A percentile compares a stretch with the other conserved stretches of the same genome.
Conservation (phyloP, 768 basidiomycete genomes). For the Tricholomella constricta region DNA sequence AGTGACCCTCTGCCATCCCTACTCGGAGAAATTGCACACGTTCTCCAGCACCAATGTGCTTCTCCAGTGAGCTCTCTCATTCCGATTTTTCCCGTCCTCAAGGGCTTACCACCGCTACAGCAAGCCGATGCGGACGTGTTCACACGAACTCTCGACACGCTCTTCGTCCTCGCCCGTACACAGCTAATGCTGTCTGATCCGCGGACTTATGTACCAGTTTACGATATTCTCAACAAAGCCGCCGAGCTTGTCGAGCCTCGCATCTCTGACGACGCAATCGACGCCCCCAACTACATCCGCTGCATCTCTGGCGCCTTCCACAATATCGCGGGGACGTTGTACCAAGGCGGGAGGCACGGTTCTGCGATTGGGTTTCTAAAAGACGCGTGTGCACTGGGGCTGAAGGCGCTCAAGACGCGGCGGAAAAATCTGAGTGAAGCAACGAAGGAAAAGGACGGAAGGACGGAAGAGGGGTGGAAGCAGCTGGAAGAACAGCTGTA, state of each 20-base stretch:
- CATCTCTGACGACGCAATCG: slow-evolving; percentile 18
- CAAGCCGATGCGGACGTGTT: slow-evolving; percentile 35
- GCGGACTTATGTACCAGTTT: slow-evolving; percentile 46
- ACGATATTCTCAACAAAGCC: slow-evolving; percentile 50
- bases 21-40: slow-evolving; percentile 36
- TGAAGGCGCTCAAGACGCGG: slow-evolving; percentile 42
- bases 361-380: slow-evolving; percentile 69
- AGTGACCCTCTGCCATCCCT: slow-evolving; percentile 25
- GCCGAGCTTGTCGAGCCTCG: slow-evolving; percentile 32
- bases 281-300: slow-evolving; percentile 58
- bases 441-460: slow-evolving; percentile 8
- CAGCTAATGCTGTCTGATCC: slow-evolving; percentile 41
- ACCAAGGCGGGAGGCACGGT: slow-evolving; percentile 61
- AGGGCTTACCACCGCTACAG: slow-evolving; percentile 3
- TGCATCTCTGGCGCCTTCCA: slow-evolving; percentile 75
- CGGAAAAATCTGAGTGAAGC: slow-evolving; percentile 1
- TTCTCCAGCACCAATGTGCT: slow-evolving; percentile 29
- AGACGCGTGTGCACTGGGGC: slow-evolving; percentile 59
- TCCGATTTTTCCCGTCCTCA: slow-evolving; percentile 7
- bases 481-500: slow-evolving; percentile 66
- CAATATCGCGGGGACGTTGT: slow-evolving; percentile 69
- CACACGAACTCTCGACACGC: slow-evolving; percentile 52
- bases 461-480: slow-evolving; percentile 48
- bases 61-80: slow-evolving; percentile 26
- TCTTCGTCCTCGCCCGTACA: slow-evolving; percentile 55